Conservation (phyloP, 179 eudicot species). For the Carnegiea gigantea region DNA sequence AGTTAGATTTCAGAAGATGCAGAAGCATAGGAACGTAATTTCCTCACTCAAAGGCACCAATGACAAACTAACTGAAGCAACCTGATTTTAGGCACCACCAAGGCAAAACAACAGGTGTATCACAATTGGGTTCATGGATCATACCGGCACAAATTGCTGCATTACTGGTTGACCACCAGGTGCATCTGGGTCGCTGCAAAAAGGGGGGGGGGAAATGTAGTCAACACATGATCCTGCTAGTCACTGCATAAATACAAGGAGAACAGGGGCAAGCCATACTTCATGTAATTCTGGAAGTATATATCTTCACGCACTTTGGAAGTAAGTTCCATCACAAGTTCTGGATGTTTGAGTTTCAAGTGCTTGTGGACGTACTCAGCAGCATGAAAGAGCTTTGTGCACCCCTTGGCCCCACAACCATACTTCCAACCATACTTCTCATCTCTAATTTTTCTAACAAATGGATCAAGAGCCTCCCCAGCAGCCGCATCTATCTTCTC, state of each 20-base stretch:
- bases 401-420: slow-evolving; percentile 99
- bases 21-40: background rate
- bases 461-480: slow-evolving; percentile 86
- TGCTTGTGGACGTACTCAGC: slow-evolving; percentile 97
- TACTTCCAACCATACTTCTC: slow-evolving; percentile 99
- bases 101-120: background rate
- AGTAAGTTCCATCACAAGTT: slow-evolving; percentile 73
- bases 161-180: slow-evolving; percentile 97
- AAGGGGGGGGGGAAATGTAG: background rate
- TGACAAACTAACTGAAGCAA: background rate
- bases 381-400: slow-evolving; percentile 99
- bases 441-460: slow-evolving; percentile 94
- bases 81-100: background rate
- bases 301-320: slow-evolving; percentile 95
- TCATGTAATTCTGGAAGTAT: slow-evolving; percentile 95
- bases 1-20: background rate
- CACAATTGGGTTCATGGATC: slow-evolving; percentile 9
- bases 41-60: background rate
- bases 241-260: background rate
- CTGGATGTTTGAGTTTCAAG: slow-evolving; percentile 90
- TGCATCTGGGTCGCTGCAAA: slow-evolving; percentile 82
- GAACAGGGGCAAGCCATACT: slow-evolving; percentile 41
- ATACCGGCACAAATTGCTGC: slow-evolving; percentile 82
- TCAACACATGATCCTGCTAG: background rate
- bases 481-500: slow-evolving; percentile 96